phyloP scores from a whole-genome alignment of 2,329 filamentous ascomycete species.

The Zymoseptoria pseudotritici region DNA sequence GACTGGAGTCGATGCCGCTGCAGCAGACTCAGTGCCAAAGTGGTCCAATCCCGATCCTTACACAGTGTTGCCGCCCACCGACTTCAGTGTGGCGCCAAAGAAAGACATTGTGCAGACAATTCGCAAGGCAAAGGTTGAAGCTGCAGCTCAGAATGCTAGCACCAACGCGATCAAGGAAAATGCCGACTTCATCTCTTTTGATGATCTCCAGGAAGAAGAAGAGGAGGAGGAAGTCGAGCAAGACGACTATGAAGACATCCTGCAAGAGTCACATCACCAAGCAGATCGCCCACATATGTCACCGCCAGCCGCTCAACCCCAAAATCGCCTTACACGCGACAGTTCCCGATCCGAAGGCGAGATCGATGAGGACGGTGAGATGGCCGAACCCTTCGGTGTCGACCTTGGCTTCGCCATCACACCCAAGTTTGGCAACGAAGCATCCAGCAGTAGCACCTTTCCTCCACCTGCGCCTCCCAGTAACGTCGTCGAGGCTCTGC shows the following conservation, averaged over 20 bases:
- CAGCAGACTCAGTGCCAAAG: conserved; percentile 49
- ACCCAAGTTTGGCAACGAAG: not conserved
- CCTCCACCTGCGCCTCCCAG: not conserved
- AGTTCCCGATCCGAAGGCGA: conserved; percentile 26
- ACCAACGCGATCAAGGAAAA: conserved; percentile 32
- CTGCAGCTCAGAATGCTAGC: conserved; percentile 45
- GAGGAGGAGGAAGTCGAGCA: conserved; percentile 30
- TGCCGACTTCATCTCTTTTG: conserved; percentile 82
- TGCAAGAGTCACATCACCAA: not conserved
- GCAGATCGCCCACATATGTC: not conserved
- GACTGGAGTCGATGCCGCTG: conserved; percentile 23
- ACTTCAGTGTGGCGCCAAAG: conserved; percentile 66
- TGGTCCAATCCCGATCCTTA: conserved; percentile 98
- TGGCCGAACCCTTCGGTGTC: conserved; percentile 26
- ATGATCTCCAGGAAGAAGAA: conserved; percentile 30
- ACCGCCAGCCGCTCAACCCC: not conserved
- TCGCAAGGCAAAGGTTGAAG: conserved; percentile 72
- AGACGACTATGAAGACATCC: conserved; percentile 5
- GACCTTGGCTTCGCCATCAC: not conserved
- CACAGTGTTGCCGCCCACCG: conserved; percentile 72
- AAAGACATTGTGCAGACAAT: conserved; percentile 86
- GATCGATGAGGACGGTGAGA: conserved; percentile 33
- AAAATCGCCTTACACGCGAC: conserved; percentile 21
- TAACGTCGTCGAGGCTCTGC: not conserved
- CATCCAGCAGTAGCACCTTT: conserved; percentile 6